A percentile compares a stretch with the other conserved stretches of the same genome.
Evolutionary conservation across 2,329 filamentous ascomycete genomes (phyloP).

Genomic region (Berkeleyomyces basicola): DNA sequence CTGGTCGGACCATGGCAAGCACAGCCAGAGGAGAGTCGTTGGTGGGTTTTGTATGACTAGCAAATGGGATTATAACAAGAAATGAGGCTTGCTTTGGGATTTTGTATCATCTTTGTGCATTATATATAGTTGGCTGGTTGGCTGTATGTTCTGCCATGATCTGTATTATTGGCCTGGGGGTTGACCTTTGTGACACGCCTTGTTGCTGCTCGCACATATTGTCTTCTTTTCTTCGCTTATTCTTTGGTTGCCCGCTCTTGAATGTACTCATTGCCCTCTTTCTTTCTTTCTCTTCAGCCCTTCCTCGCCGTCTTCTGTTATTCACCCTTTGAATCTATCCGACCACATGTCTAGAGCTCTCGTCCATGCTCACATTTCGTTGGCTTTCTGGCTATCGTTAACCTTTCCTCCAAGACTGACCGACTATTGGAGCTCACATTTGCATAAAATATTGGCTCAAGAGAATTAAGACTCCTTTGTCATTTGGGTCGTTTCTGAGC

Average conservation of each 20-base stretch:
- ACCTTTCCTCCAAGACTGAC: no score
- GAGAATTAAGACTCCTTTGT: no score
- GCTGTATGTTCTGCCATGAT: not conserved
- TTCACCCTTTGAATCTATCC: not conserved
- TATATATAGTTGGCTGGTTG: not conserved
- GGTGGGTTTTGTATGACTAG: not conserved
- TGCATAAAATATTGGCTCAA: no score
- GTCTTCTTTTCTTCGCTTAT: not conserved
- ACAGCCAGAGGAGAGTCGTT: not conserved
- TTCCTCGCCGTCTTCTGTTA: not conserved
- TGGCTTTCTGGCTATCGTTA: not conserved
- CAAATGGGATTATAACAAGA: not conserved
- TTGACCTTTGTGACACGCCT: not conserved
- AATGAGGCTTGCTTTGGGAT: not conserved
- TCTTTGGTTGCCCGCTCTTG: not conserved
- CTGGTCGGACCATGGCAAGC: not conserved
- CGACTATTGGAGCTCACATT: no score
- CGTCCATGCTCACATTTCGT: not conserved
- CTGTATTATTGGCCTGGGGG: not conserved
- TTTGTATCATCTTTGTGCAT: not conserved
- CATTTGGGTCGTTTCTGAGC: no score
- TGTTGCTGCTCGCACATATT: not conserved
- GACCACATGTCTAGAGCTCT: not conserved
- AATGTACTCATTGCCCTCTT: not conserved
- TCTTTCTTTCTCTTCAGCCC: not conserved